Base-by-base conservation (phyloP, 148 eudicot species). In the Pharnaceum exiguum region DNA sequence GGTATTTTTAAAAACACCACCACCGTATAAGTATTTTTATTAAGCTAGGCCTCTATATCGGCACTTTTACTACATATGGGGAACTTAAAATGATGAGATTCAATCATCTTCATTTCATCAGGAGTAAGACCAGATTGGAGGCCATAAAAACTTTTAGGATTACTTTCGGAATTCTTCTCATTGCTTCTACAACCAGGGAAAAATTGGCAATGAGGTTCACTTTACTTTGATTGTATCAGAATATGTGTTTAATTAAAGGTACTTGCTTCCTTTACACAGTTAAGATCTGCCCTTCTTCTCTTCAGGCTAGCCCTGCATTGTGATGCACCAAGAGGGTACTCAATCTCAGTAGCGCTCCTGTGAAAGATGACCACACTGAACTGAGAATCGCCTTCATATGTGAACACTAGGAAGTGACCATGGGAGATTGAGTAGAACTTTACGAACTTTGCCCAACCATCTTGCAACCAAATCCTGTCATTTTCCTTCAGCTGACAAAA, bases 391-490 rank as follows among this genome's bases (percentile, higher is more conserved):
- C 74, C 71, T 59, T 47, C 44, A 15, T 62, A 57, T 18, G 46
- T 46, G 49, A 73, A 73, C 19, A 67, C 44, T 38, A 73, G 0
- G 24, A 69, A 50, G 31, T 58, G 51, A 5, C 59, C 54, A 7
- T 33, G 22, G 2, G 19, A 26, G 11, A 69, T 69, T 23, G 74
- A 69, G 63, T 63, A 63, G 21, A 45, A 28, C 9, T 65, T 57
- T 1, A 59, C 66, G 49, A 74, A 74, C 11, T 74, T 30, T 28
- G 42, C 42, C 78, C 78, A 74, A n/a, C 71, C 78, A 17, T 74
- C 3, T 3, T 42, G 46, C 51, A 74, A 46, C 71, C 63, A 74
- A 28, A 43, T 67, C 43, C n/a, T 60, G 26, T 38, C 44, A 7
- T 58, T 63, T 17, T 46, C 25, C 58, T 28, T 54, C 36, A 69